Evolutionary conservation across 768 basidiomycete genomes (phyloP).

Genomic region (Leccinum disarticulatum): DNA sequence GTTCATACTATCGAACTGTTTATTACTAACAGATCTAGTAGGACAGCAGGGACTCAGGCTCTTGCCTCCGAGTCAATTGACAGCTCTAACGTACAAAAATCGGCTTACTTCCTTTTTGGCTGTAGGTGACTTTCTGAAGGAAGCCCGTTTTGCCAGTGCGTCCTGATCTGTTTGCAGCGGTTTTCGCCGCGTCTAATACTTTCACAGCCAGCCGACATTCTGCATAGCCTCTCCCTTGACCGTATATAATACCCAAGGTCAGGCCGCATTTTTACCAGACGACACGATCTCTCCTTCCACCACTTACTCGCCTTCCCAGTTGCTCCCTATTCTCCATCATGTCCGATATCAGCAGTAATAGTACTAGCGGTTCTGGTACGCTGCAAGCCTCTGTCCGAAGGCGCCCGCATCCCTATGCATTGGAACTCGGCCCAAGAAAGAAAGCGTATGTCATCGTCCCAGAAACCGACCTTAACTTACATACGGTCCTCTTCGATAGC

Average conservation of each 20-base stretch:
- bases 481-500: neutral
- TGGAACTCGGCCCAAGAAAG: neutral
- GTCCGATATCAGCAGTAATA: neutral
- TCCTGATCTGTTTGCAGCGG: neutral
- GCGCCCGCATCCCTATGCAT: neutral
- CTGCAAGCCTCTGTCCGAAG: neutral
- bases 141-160: neutral
- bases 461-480: neutral
- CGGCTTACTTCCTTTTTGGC: neutral
- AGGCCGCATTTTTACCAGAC: neutral
- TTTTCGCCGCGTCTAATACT: too few species aligned
- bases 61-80: neutral
- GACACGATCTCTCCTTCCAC: too few species aligned
- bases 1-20: neutral
- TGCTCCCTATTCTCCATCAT: neutral
- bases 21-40: neutral
- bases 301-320: neutral
- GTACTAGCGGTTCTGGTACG: neutral
- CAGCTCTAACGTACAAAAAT: neutral
- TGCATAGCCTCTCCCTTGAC: neutral
- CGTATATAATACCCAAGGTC: neutral
- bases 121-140: neutral
- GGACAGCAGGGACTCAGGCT: neutral
- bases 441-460: neutral
- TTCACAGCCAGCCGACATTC: neutral